phyloP scores from a whole-genome alignment of 768 basidiomycete species.

The Postia placenta region DNA sequence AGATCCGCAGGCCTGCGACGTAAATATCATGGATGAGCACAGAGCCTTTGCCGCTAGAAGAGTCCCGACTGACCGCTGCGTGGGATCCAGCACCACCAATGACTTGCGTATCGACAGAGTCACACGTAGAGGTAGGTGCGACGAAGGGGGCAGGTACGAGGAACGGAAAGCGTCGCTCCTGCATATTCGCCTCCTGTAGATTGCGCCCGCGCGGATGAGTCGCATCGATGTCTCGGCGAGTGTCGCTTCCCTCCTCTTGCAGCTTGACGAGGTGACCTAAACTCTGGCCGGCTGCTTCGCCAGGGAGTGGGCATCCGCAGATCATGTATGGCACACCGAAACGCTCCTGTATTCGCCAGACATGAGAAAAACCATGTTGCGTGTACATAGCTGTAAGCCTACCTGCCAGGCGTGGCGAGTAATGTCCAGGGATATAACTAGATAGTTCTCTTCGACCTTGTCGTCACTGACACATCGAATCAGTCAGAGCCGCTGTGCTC shows the following conservation, averaged over 20 bases:
- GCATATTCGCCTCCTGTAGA: neutral
- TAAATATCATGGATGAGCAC: neutral
- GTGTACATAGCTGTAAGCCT: no score
- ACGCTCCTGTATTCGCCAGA: slow-evolving; percentile 30
- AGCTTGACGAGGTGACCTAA: slow-evolving; percentile 27
- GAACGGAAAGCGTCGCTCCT: neutral
- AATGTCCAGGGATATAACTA: slow-evolving; percentile 41
- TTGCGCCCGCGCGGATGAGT: slow-evolving; percentile 57
- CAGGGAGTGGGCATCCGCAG: slow-evolving; percentile 53
- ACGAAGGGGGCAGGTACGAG: neutral
- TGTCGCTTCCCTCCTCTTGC: slow-evolving; percentile 1
- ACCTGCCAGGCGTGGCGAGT: slow-evolving; percentile 47
- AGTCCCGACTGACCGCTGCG: neutral
- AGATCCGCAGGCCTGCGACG: neutral
- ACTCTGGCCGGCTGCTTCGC: slow-evolving; percentile 37
- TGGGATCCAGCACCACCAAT: neutral
- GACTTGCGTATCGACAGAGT: neutral
- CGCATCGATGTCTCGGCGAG: slow-evolving; percentile 33
- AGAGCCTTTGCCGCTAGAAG: neutral
- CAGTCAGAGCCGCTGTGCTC: neutral
- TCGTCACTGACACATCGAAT: slow-evolving; percentile 35
- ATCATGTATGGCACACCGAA: slow-evolving; percentile 48
- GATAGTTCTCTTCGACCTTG: slow-evolving; percentile 39
- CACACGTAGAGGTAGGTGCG: neutral
- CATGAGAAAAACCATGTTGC: no score